phyloP scores from a whole-genome alignment of 2,329 filamentous ascomycete genomes.

The Moelleriella libera region DNA sequence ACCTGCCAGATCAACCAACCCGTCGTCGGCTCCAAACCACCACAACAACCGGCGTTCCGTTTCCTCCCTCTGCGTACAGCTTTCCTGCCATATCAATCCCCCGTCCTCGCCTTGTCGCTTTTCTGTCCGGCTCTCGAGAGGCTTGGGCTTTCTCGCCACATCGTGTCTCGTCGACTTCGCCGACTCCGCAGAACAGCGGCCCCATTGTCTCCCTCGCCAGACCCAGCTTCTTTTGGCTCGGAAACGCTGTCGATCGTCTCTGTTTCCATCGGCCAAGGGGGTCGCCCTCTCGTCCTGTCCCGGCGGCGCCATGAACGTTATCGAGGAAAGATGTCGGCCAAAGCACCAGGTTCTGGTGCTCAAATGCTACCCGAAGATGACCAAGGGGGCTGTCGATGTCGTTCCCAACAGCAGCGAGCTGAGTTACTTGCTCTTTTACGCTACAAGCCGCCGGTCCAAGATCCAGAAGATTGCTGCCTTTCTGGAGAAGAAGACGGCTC shows the following conservation, averaged over 20 bases:
- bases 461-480: slow-evolving; percentile 92
- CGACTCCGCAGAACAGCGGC: no score
- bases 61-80: no score
- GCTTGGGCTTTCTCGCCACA: no score
- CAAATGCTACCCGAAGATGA: slow-evolving; percentile 89
- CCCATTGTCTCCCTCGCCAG: not conserved
- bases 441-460: slow-evolving; percentile 85
- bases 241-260: not conserved
- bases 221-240: not conserved
- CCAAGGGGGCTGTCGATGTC: slow-evolving; percentile 82
- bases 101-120: no score
- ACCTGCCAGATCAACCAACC: no score
- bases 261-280: not conserved
- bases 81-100: no score
- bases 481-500: slow-evolving; percentile 83
- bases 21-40: no score
- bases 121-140: no score
- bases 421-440: slow-evolving; percentile 94
- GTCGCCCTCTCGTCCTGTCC: not conserved
- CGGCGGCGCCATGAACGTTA: slow-evolving; percentile 39
- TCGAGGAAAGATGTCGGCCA: slow-evolving; percentile 60
- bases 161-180: no score
- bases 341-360: slow-evolving; percentile 95
- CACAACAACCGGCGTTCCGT: no score
- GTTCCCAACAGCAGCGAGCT: slow-evolving; percentile 95